Percentiles rank a stretch among this genome's conserved stretches.
These are phyloP conservation scores for Saccharomycopsis selenospora DNA, from an alignment of 805 yeast genomes.

Conservation along the genomic window DNA sequence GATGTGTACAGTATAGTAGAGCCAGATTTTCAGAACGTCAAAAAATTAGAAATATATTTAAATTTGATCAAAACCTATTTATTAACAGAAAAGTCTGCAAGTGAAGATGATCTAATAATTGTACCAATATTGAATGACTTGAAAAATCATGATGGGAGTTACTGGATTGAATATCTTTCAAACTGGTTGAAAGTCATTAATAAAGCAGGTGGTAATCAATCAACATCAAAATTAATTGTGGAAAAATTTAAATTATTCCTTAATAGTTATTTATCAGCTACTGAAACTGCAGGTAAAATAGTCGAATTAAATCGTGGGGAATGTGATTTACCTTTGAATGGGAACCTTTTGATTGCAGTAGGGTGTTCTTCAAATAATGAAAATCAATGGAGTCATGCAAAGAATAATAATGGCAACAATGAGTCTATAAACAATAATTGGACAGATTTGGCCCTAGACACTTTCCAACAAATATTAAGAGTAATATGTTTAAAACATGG, in stretches of 20 bases:
- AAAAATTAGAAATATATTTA: background rate
- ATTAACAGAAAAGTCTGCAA: background rate
- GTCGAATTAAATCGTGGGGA: constrained; percentile 3
- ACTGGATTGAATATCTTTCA: background rate
- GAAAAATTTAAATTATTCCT: background rate
- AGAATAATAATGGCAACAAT: no score
- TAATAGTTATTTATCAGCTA: background rate
- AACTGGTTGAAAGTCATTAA: background rate
- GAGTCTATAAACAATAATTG: background rate
- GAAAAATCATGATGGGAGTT: background rate
- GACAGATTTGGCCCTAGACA: background rate
- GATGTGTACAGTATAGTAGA: constrained; percentile 1
- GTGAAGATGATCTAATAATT: background rate
- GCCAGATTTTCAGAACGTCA: background rate
- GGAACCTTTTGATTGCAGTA: constrained; percentile 2
- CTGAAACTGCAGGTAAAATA: background rate
- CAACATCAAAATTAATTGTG: background rate
- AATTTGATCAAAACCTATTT: background rate
- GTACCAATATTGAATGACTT: background rate
- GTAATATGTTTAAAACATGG: constrained; percentile 13
- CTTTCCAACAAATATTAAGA: constrained; percentile 10
- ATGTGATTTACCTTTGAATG: constrained; percentile 7
- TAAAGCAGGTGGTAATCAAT: background rate
- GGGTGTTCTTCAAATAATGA: background rate
- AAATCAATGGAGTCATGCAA: no score